phyloP scores from a whole-genome alignment of 148 eudicot genomes.

The Oxyria digyna region DNA sequence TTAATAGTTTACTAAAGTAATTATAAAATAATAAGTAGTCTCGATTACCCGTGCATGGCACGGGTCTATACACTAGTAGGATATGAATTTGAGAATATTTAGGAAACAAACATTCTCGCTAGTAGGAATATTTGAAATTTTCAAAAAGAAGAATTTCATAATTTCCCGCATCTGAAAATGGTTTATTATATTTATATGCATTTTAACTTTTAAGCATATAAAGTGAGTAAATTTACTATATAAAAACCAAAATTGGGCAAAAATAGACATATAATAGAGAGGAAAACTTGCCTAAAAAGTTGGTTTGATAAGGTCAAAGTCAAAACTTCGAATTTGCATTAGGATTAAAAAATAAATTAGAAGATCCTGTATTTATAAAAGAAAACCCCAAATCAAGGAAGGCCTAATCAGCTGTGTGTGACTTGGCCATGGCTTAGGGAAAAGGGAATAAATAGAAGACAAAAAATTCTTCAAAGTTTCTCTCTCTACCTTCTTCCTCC shows the following conservation, averaged over 20 bases:
- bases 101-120: background rate
- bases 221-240: constrained; percentile 1
- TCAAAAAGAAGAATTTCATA: background rate
- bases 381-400: background rate
- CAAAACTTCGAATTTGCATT: background rate
- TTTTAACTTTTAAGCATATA: background rate
- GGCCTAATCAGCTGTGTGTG: background rate
- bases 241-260: background rate
- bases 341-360: background rate
- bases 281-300: constrained; percentile 3
- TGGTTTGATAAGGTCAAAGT: background rate
- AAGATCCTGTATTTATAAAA: background rate
- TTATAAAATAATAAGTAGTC: too few species aligned
- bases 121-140: background rate
- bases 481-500: background rate
- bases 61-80: too few species aligned
- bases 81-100: background rate
- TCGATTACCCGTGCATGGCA: too few species aligned
- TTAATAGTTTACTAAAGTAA: too few species aligned
- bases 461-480: background rate
- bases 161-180: background rate
- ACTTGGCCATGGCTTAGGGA: background rate
- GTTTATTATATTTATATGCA: background rate
- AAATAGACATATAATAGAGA: background rate
- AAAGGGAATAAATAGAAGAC: background rate